Evolutionary conservation across 331 rosid genomes (phyloP), one percentile per base, ranked within the genome.

Genomic region (Arachis monticola): DNA sequence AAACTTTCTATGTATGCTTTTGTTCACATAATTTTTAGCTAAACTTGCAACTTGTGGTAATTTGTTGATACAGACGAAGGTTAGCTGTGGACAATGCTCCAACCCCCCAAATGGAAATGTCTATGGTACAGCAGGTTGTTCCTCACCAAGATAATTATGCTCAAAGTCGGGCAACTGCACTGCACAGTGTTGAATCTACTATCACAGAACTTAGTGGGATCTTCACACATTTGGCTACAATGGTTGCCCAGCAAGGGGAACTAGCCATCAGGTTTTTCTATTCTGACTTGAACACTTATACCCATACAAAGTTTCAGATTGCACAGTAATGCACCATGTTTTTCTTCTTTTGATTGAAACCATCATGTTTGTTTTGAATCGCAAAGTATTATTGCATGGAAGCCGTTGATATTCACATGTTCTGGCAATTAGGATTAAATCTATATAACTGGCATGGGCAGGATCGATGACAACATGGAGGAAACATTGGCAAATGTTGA

Each of bases 161-260:
- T 56, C 92, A 91, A 74, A 84, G 88, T 73, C 90, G 96, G 69
- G 89, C 86, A 67, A 79, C 70, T 78, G 96, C 97, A 73, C 95
- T 93, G 72, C 97, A 91, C 70, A 93, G 86, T 72, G 98, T 93
- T 75, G 98, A 93, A 82, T 93, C 97, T 69, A 93, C 98, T 31
- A 93, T 93, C 73, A 81, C 98, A 1, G 98, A 93, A 84, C 94
- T 93, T 59, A 83, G 98, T 85, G 96, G 98, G 73, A 91, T 93
- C 75, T 93, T 93, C 80, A 59, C 97, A 4, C 85, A 93, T 83
- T 84, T 93, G 92, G 96, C 98, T 73, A 91, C 98, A 27, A 93
- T 93, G 98, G 98, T 93, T 80, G 91, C 96, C 45, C 97, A 93
- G 51, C 97, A 94, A 90, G 97, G 98, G 83, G 97, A 94, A 78